Conservation (phyloP, 192 early-diverging fungal species). For the Coemansia sp. region DNA sequence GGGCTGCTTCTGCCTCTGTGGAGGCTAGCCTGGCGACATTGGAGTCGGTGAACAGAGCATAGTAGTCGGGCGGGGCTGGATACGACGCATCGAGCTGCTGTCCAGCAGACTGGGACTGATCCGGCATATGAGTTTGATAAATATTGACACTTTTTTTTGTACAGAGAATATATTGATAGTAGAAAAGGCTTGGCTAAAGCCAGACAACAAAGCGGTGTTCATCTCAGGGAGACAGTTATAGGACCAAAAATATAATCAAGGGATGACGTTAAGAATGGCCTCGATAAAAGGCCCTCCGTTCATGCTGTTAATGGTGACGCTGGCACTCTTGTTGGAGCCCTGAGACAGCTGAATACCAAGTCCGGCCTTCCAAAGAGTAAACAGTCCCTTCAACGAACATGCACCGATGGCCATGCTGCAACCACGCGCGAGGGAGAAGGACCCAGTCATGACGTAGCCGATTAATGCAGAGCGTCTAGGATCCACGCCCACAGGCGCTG, state of each 20-base stretch:
- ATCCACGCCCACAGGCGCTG: not conserved
- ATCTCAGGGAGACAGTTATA: not conserved
- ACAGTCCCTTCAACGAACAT: conserved; percentile 46
- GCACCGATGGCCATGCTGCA: conserved; percentile 50
- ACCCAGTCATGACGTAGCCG: conserved; percentile 46
- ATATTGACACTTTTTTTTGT: not conserved
- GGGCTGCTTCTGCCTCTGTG: conserved; percentile 8
- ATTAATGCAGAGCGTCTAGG: conserved; percentile 7
- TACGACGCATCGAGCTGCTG: conserved; percentile 58
- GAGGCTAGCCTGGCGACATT: conserved; percentile 54
- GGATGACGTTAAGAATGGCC: conserved; percentile 28
- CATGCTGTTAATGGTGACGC: conserved; percentile 24
- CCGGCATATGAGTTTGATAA: conserved; percentile 16
- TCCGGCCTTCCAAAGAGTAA: conserved; percentile 11
- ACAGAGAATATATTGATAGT: no score
- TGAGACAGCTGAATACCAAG: not conserved
- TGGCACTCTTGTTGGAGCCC: not conserved
- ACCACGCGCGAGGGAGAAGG: conserved; percentile 52
- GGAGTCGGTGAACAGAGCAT: conserved; percentile 61
- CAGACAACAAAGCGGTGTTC: not conserved
- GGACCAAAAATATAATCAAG: not conserved
- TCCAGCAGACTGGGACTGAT: conserved; percentile 21
- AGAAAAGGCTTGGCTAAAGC: not conserved
- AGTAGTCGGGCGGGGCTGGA: conserved; percentile 71
- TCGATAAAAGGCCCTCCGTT: conserved; percentile 31